Base-by-base conservation (phyloP, 2,329 filamentous ascomycete species). In the Xylariales sp. region DNA sequence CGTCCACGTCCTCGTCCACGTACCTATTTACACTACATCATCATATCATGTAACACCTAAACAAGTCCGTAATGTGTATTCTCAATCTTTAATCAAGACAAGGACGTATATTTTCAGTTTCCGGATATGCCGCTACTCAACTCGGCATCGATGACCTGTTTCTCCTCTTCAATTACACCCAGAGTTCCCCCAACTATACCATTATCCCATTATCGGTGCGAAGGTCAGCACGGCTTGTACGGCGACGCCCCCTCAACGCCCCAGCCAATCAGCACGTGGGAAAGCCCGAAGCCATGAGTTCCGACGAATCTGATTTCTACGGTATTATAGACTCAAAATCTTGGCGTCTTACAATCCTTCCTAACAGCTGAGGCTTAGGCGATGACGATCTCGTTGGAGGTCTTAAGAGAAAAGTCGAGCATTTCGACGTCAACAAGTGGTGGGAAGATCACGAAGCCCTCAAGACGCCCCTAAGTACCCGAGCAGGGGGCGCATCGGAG, bases 231-330 rank as follows among this genome's bases (percentile, higher is more conserved):
- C 28, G 30, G n/a, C 9, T 52, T 12, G 8, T 46, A 55, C 18
- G 36, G 23, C 6, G 39, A 9, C 28, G 23, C 36, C 45, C 49
- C 9, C 30, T 23, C 6, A 45, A 9, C 28, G 23, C 32, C 45
- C 49, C 6, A 54, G 64, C 49, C 18, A 39, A 58, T 54, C 36
- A 53, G 34, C 28, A 16, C 7, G 23, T 18, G 14, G 18, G 48
- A 43, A 48, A 52, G 63, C 43, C 54, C 55, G 30, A 49, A 32
- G 72, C 36, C 36, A 83, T 82, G 82, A 79, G 81, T 64, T 79
- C 78, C 10, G 83, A 83, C n/a, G 85, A 88, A 62, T 88, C 86
- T 1, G 85, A 86, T 58, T 88, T 88, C 72, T 88, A 88, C 66
- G 86, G 86, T 86, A 79, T 52, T 49, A 48, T 16, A 66, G 34